Conservation (phyloP, 805 yeast genomes). For the Lachancea kluyveri region DNA sequence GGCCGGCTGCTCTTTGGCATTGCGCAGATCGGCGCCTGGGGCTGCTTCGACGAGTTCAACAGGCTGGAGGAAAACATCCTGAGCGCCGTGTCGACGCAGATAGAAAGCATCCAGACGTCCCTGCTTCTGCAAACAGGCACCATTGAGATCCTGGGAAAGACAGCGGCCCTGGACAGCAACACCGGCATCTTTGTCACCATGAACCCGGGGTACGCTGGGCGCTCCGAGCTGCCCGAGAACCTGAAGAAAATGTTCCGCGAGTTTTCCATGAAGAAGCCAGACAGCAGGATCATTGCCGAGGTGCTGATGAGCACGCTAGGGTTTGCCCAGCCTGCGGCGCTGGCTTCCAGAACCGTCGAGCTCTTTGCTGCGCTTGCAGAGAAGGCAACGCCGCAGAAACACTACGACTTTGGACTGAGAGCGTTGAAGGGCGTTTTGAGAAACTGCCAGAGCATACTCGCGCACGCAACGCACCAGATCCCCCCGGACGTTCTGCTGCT, state of each 20-base stretch:
- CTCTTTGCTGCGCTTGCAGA: slow-evolving; percentile 44
- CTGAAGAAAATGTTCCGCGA: slow-evolving; percentile 71
- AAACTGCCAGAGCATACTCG: slow-evolving; percentile 47
- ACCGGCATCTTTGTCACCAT: slow-evolving; percentile 82
- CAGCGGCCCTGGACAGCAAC: slow-evolving; percentile 35
- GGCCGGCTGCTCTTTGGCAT: slow-evolving; percentile 73
- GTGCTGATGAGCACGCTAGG: slow-evolving; percentile 72
- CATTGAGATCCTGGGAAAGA: slow-evolving; percentile 40
- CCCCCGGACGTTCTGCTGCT: slow-evolving; percentile 32
- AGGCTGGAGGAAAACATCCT: slow-evolving; percentile 63
- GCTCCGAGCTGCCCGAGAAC: slow-evolving; percentile 80
- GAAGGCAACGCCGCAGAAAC: slow-evolving; percentile 47
- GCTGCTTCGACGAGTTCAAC: slow-evolving; percentile 93
- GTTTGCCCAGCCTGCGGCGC: slow-evolving; percentile 39
- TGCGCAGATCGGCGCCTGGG: slow-evolving; percentile 85
- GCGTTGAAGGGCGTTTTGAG: slow-evolving; percentile 64
- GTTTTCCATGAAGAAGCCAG: slow-evolving; percentile 70
- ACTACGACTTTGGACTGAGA: slow-evolving; percentile 88
- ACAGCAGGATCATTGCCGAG: slow-evolving; percentile 58
- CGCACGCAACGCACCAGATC: slow-evolving; percentile 14
- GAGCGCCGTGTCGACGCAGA: slow-evolving; percentile 79
- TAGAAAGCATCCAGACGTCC: slow-evolving; percentile 63
- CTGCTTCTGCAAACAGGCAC: slow-evolving; percentile 22
- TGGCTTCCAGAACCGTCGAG: slow-evolving; percentile 47
- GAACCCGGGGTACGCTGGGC: slow-evolving; percentile 85